These are phyloP conservation scores for Neurospora sp. DNA, from an alignment of 495 filamentous ascomycete genomes.

Conservation along the genomic window DNA sequence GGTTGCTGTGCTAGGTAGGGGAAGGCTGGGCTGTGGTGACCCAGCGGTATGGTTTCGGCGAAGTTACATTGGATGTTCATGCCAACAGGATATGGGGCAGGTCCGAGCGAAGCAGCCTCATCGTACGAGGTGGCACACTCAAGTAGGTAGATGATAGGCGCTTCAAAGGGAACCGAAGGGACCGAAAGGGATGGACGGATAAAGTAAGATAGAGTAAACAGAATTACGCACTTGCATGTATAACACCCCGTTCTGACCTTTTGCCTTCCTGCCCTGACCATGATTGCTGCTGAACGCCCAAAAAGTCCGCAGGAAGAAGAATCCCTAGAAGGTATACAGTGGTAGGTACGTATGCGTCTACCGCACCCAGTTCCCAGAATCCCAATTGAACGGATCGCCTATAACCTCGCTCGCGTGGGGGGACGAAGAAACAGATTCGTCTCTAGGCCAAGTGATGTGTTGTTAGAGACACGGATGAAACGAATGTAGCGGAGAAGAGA, in stretches of 20 bases:
- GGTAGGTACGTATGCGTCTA: neutral
- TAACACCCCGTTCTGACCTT: slow-evolving; percentile 28
- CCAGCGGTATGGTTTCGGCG: neutral
- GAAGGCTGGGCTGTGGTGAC: neutral
- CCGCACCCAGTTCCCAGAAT: neutral
- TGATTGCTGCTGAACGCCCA: slow-evolving; percentile 4
- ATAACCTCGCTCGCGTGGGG: neutral
- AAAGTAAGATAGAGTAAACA: neutral
- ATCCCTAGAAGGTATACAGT: neutral
- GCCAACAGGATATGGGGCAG: neutral
- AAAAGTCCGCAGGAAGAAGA: neutral
- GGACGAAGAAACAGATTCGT: neutral
- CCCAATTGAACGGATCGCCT: neutral
- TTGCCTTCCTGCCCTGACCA: slow-evolving; percentile 27
- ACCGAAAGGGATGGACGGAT: neutral
- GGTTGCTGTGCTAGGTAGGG: neutral
- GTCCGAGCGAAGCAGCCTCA: slow-evolving; percentile 6
- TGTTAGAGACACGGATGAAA: neutral
- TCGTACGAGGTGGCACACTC: neutral
- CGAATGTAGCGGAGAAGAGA: neutral
- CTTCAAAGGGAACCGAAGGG: neutral
- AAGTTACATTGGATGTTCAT: neutral
- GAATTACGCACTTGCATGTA: slow-evolving; percentile 29
- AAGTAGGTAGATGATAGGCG: neutral
- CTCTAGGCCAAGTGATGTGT: neutral